A percentile compares a stretch with the other conserved stretches of the same genome.
These are phyloP conservation scores for Cucurbita moschata DNA, from an alignment of 306 rosid species.

Conservation along the genomic window DNA sequence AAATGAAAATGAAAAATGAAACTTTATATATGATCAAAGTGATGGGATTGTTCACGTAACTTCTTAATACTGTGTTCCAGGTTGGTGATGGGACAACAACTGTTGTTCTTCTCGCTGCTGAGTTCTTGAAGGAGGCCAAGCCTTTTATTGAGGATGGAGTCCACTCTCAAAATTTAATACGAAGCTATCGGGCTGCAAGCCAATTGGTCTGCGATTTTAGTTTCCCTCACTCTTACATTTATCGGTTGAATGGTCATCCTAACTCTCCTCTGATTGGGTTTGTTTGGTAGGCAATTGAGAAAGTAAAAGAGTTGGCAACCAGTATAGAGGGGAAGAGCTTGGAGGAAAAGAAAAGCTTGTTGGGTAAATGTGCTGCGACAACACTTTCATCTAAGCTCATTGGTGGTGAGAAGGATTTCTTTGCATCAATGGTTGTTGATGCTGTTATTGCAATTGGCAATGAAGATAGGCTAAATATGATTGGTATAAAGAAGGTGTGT, in stretches of 20 bases:
- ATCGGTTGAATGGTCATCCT: background rate
- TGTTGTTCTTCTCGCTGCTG: constrained; percentile 91
- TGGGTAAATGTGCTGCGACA: constrained; percentile 90
- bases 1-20: background rate
- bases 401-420: constrained; percentile 94
- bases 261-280: background rate
- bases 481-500: constrained; percentile 89
- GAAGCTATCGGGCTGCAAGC: constrained; percentile 74
- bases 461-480: constrained; percentile 92
- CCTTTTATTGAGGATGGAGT: constrained; percentile 95
- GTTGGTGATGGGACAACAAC: constrained; percentile 99
- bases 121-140: constrained; percentile 87
- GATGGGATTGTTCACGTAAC: background rate
- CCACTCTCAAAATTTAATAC: constrained; percentile 80
- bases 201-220: constrained; percentile 33
- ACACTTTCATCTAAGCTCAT: constrained; percentile 97
- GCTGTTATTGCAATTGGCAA: constrained; percentile 76
- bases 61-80: constrained; percentile 19
- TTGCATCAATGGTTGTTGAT: constrained; percentile 93
- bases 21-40: background rate
- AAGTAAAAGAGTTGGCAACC: constrained; percentile 62
- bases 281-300: constrained; percentile 58
- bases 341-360: constrained; percentile 75
- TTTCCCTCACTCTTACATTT: background rate
- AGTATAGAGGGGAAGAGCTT: constrained; percentile 95